These are phyloP conservation scores for Starmerella ratchasimensis DNA, from an alignment of 805 yeast genomes.

Conservation along the genomic window DNA sequence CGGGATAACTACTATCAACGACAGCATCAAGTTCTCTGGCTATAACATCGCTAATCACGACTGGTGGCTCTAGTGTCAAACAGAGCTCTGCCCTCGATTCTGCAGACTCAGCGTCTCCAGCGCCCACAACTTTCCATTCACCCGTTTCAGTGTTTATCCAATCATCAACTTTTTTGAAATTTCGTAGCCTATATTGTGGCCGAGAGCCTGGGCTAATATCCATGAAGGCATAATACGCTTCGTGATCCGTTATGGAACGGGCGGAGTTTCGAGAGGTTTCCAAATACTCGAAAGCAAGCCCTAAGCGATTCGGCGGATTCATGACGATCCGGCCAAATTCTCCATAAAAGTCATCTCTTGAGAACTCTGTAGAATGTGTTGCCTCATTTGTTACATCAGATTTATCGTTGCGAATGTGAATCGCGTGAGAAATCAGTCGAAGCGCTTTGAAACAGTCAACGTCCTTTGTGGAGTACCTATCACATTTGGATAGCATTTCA, in stretches of 20 bases:
- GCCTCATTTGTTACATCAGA: no score
- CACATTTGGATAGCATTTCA: slow-evolving; percentile 26
- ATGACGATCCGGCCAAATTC: slow-evolving; percentile 24
- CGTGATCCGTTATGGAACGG: background rate
- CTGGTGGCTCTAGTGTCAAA: slow-evolving; percentile 27
- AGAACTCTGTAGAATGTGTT: no score
- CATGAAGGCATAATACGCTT: slow-evolving; percentile 15
- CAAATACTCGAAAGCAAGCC: slow-evolving; percentile 26
- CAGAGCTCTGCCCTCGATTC: slow-evolving; percentile 25
- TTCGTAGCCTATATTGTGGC: slow-evolving; percentile 13
- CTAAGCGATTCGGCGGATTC: slow-evolving; percentile 23
- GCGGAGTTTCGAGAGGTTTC: slow-evolving; percentile 4
- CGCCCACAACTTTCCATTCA: slow-evolving; percentile 7
- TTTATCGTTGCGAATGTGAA: slow-evolving; percentile 7
- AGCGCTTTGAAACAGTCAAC: slow-evolving; percentile 27
- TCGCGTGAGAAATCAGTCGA: slow-evolving; percentile 24
- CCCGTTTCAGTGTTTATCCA: slow-evolving; percentile 14
- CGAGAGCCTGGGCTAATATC: slow-evolving; percentile 19
- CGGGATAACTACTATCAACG: no score
- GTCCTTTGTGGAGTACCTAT: slow-evolving; percentile 25
- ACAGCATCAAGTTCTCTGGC: slow-evolving; percentile 7
- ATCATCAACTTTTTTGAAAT: slow-evolving; percentile 2
- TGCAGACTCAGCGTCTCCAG: slow-evolving; percentile 7
- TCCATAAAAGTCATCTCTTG: background rate
- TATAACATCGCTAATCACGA: slow-evolving; percentile 18